These are phyloP conservation scores for Capsicum pubescens DNA, from an alignment of 257 asterid genomes.

Conservation along the genomic window DNA sequence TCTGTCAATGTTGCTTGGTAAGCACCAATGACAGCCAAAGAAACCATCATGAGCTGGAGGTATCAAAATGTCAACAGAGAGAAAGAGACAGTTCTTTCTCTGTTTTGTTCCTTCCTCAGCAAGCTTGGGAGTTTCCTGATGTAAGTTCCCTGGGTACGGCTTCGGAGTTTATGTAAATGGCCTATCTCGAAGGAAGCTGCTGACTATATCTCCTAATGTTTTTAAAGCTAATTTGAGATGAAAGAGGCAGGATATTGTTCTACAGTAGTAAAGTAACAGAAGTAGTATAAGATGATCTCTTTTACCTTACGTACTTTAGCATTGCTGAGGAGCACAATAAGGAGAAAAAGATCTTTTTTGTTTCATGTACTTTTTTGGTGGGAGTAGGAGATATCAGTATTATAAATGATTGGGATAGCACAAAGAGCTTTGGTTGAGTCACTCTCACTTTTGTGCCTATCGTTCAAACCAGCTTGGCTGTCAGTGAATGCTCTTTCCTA, in stretches of 20 bases:
- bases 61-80: neutral
- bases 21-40: constrained; percentile 1
- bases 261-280: neutral
- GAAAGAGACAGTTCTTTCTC: neutral
- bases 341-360: neutral
- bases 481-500: neutral
- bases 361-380: neutral
- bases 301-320: neutral
- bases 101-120: neutral
- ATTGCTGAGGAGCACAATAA: neutral
- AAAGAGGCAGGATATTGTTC: neutral
- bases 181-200: neutral
- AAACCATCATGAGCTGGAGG: constrained; percentile 17
- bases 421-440: neutral
- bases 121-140: constrained; percentile 12
- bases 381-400: constrained; percentile 13
- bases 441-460: neutral
- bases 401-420: neutral
- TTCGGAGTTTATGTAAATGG: neutral
- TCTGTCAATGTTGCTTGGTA: neutral
- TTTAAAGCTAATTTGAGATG: neutral
- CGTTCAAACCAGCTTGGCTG: neutral
- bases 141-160: neutral
- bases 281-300: constrained; percentile 17
- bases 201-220: neutral